These are phyloP conservation scores for Cyberlindnera veronae DNA, from an alignment of 805 yeast species.

Conservation along the genomic window DNA sequence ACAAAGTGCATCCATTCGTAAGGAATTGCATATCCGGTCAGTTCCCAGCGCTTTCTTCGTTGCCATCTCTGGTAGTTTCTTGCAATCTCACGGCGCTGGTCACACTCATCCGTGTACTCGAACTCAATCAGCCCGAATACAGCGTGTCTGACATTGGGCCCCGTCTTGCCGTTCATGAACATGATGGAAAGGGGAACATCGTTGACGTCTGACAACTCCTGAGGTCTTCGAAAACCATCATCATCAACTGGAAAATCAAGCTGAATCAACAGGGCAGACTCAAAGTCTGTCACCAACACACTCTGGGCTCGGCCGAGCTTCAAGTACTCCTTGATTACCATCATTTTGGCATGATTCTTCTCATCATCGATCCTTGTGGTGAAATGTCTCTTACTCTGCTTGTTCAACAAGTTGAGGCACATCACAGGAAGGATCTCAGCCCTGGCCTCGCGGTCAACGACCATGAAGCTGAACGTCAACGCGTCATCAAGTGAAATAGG, in stretches of 20 bases:
- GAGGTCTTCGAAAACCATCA: too few species aligned
- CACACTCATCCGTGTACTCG: constrained; percentile 2
- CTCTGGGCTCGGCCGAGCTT: neutral
- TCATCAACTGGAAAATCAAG: too few species aligned
- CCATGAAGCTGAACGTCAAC: too few species aligned
- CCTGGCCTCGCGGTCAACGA: too few species aligned
- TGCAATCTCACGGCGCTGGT: neutral
- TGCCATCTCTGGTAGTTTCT: neutral
- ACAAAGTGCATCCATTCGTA: neutral
- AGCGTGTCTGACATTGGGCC: neutral
- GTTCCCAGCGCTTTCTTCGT: neutral
- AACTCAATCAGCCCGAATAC: neutral
- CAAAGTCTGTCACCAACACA: neutral
- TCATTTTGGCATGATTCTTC: too few species aligned
- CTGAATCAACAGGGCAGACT: neutral
- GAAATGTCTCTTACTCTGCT: too few species aligned
- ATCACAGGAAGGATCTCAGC: neutral
- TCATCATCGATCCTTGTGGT: too few species aligned
- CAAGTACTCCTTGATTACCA: too few species aligned
- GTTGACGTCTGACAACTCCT: too few species aligned
- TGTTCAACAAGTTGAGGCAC: neutral
- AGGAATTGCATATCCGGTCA: neutral
- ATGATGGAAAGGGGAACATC: neutral
- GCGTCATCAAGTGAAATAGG: too few species aligned
- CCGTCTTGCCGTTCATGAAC: neutral